Percentiles rank a stretch among this genome's conserved stretches.
Conservation (phyloP, 306 rosid genomes). For the Phaseolus lunatus region DNA sequence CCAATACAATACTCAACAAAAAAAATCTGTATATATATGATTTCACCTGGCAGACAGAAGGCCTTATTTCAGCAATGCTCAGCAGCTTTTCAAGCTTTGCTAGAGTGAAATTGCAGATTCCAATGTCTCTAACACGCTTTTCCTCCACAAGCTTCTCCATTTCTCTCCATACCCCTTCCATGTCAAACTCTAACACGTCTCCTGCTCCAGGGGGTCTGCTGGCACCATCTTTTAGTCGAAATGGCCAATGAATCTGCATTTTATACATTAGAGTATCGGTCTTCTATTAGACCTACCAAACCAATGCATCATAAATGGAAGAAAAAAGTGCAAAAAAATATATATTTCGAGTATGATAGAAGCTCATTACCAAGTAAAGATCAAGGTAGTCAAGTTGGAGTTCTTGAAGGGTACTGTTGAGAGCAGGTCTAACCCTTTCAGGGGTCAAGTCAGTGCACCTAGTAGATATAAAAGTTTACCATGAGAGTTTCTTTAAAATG, state of each 20-base stretch:
- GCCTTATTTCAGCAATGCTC: conserved; percentile 51
- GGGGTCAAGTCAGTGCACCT: conserved; percentile 76
- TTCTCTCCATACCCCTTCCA: conserved; percentile 69
- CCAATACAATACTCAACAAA: too few relatives aligned
- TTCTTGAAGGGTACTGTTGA: conserved; percentile 61
- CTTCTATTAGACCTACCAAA: conserved; percentile 6
- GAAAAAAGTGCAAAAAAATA: not conserved
- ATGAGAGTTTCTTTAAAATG: conserved; percentile 29
- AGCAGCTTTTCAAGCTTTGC: conserved; percentile 54
- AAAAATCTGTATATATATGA: not conserved
- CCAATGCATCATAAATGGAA: not conserved
- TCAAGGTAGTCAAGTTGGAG: conserved; percentile 73
- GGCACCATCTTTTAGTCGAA: conserved; percentile 55
- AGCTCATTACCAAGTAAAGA: conserved; percentile 60
- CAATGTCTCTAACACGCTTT: conserved; percentile 60
- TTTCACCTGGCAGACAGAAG: conserved; percentile 59
- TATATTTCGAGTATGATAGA: not conserved
- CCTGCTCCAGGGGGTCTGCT: conserved; percentile 60
- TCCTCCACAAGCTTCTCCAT: conserved; percentile 66
- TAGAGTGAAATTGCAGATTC: conserved; percentile 61
- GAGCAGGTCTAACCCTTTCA: conserved; percentile 68
- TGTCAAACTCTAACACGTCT: conserved; percentile 58
- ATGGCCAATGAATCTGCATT: conserved; percentile 64
- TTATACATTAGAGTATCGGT: not conserved
- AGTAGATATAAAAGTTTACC: not conserved